Percentiles rank a stretch among this genome's conserved stretches.
Conservation (phyloP, 495 filamentous ascomycete genomes). For the Lasiosphaeria miniovina region DNA sequence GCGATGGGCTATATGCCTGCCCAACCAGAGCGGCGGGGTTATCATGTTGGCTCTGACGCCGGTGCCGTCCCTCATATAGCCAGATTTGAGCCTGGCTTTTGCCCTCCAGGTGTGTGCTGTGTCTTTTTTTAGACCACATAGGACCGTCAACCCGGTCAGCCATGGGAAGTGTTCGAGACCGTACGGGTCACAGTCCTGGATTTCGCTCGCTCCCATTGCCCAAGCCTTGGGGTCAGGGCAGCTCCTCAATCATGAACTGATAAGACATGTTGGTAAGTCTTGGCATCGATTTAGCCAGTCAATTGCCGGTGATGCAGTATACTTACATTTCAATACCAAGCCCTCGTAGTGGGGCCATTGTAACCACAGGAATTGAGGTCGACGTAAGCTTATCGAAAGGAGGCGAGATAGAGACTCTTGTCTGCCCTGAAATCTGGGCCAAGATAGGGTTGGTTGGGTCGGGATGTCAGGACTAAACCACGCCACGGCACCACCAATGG, state of each 20-base stretch:
- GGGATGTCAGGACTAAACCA: neutral
- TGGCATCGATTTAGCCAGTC: neutral
- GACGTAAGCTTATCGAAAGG: neutral
- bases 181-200: neutral
- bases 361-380: neutral
- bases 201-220: neutral
- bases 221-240: neutral
- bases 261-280: neutral
- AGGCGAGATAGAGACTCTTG: neutral
- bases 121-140: neutral
- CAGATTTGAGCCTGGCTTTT: neutral
- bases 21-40: conserved; percentile 1
- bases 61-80: neutral
- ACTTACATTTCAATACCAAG: neutral
- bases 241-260: neutral
- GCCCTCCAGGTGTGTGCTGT: neutral
- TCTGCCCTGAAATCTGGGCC: neutral
- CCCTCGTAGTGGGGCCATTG: neutral
- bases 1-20: neutral
- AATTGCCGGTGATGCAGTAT: neutral
- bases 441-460: neutral
- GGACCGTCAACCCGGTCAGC: neutral
- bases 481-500: too few species aligned
- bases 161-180: neutral
- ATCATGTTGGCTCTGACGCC: neutral